Percentiles rank a stretch among this genome's conserved stretches.
Conservation (phyloP, 2,329 filamentous ascomycete species). For the Endoconidiophora laricicola region DNA sequence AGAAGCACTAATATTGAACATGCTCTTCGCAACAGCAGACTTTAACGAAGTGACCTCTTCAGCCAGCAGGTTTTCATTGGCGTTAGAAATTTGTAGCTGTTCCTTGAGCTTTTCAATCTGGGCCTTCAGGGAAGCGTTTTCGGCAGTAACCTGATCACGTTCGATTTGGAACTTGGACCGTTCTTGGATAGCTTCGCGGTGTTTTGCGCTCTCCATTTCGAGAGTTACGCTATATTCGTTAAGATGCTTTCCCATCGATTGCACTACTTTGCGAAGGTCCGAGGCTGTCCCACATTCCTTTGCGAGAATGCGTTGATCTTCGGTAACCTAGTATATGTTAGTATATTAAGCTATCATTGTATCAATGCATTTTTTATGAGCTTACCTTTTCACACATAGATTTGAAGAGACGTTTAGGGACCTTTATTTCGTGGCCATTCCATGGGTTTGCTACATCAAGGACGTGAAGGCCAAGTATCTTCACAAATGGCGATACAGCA, state of each 20-base stretch:
- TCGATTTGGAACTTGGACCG: slow-evolving; percentile 31
- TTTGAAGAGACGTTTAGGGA: slow-evolving; percentile 8
- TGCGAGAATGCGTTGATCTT: slow-evolving; percentile 26
- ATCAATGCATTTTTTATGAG: too few species aligned
- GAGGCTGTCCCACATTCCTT: slow-evolving; percentile 18
- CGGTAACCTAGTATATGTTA: slow-evolving; percentile 15
- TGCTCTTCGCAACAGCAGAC: not conserved
- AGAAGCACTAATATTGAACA: too few species aligned
- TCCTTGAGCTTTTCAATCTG: slow-evolving; percentile 22
- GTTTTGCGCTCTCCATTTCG: slow-evolving; percentile 28
- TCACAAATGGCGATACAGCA: slow-evolving; percentile 9
- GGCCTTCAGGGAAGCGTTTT: slow-evolving; percentile 19
- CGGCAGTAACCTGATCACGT: slow-evolving; percentile 20
- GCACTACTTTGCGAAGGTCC: slow-evolving; percentile 25
- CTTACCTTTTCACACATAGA: slow-evolving; percentile 13
- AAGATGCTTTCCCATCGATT: slow-evolving; percentile 28
- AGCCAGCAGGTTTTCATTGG: slow-evolving; percentile 21
- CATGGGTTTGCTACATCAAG: slow-evolving; percentile 7
- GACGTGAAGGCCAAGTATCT: slow-evolving; percentile 10
- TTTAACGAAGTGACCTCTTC: slow-evolving; percentile 15
- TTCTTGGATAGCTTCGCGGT: slow-evolving; percentile 34
- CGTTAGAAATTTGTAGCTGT: slow-evolving; percentile 14
- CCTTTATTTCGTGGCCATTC: slow-evolving; percentile 4
- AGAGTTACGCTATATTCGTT: slow-evolving; percentile 30
- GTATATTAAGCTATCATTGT: not conserved